Percentiles rank a stretch among this genome's conserved stretches.
Evolutionary conservation across 495 filamentous ascomycete species (phyloP).

Genomic region (Acidomyces sp.): DNA sequence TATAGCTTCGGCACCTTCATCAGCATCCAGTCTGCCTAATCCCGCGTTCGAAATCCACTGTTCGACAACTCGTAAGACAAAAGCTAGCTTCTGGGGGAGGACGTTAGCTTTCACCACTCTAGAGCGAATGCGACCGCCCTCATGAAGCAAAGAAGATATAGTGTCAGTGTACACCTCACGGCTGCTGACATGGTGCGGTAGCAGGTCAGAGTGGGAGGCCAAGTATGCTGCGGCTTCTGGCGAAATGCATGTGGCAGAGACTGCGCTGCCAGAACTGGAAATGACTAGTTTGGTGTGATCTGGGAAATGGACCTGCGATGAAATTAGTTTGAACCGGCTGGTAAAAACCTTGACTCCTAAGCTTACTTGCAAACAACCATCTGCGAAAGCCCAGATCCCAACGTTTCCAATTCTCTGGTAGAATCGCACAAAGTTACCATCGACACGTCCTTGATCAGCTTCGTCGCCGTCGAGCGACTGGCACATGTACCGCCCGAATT

Average conservation of each 20-base stretch:
- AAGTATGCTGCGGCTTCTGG: slow-evolving; percentile 52
- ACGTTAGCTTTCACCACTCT: slow-evolving; percentile 61
- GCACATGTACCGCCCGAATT: slow-evolving; percentile 88
- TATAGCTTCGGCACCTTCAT: slow-evolving; percentile 34
- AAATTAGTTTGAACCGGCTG: no score
- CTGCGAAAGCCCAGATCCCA: slow-evolving; percentile 76
- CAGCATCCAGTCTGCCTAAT: slow-evolving; percentile 43
- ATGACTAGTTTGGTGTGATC: slow-evolving; percentile 91
- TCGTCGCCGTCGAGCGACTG: slow-evolving; percentile 9
- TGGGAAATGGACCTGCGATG: slow-evolving; percentile 85
- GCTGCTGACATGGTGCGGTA: slow-evolving; percentile 51
- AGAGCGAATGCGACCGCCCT: slow-evolving; percentile 41
- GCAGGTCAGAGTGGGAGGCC: slow-evolving; percentile 46
- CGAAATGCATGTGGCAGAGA: slow-evolving; percentile 76
- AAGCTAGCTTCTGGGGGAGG: slow-evolving; percentile 66
- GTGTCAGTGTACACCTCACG: slow-evolving; percentile 47
- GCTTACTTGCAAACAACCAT: slow-evolving; percentile 69
- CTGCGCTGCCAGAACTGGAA: slow-evolving; percentile 58
- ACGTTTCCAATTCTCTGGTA: slow-evolving; percentile 82
- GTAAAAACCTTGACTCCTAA: no score
- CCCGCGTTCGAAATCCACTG: slow-evolving; percentile 63
- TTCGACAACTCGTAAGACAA: slow-evolving; percentile 54
- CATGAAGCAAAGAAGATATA: slow-evolving; percentile 35
- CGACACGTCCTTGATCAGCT: neutral
- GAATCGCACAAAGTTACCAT: slow-evolving; percentile 39